Base-by-base conservation (phyloP, 495 filamentous ascomycete species). In the Penicillium soppii region DNA sequence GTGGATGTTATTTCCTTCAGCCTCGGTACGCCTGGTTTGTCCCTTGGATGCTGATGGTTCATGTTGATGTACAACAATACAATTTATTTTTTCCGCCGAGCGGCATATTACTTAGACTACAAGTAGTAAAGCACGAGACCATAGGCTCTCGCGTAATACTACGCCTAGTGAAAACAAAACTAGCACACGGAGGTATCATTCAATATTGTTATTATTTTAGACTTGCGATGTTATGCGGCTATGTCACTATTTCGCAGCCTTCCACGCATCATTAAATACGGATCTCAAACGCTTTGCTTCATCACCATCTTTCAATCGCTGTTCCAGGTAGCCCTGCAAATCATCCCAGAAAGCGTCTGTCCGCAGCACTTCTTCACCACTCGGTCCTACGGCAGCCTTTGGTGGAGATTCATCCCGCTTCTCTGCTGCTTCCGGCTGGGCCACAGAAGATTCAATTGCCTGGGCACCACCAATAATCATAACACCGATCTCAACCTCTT, bases 301-400 rank as follows among this genome's bases (percentile, higher is more conserved):
- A 46, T 68, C 70, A 50, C 86, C 81, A 68, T 95, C 88, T 67
- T 84, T 82, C 44, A 96, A 54, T 68, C 88, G 81, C 76, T 90
- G 87, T 58, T 81, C 68, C 67, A 98, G 66, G 63, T 86, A 98
- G 12, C 81, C 89, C 63, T 82, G 84, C 55, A 98, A 65, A 76
- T 97, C 94, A 27, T 71, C 69, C 94, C 94, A 98, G 69, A 98
- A 98, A 53, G 79, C 83, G 26, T 87, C 84, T 20, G 82, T 86
- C 52, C 76, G 60, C 53, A 97, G 58, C 32, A 87, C 77, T 19
- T 77, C 79, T 40, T 57, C 67, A 17, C 82, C 84, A 56, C 79
- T 81, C 21, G 74, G 67, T 12, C 78, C 83, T 47, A 80, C 75
- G 22, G 77, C 81, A 13, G 75, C 67, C 50, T 73, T 71, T n/a